Evolutionary conservation across 129 eudicot species (phyloP), one percentile per base, ranked within the genome.

Genomic region (Flaveria trinervia): DNA sequence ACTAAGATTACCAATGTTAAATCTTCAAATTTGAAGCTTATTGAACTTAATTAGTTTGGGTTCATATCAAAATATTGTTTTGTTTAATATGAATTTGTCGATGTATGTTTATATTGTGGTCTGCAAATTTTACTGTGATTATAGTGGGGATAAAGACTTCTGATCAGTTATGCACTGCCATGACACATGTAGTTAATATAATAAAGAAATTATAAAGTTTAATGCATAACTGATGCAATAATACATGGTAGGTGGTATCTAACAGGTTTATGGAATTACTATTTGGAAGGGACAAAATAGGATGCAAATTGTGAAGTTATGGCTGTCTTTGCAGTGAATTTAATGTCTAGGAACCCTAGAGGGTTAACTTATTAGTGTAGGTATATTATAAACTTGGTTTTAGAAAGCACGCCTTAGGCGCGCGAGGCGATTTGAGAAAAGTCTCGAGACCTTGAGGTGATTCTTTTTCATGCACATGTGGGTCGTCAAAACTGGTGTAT

Each of bases 271-370:
- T 13, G 79, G 30, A 64, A 28, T 76, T 67, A 39, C 52, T 50
- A 52, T 52, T 13, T 77, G 67, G 22, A 51, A 66, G 30, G 74
- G 59, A 77, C 67, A 77, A 66, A 22, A 41, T 39, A 50, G 44
- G 74, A 51, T 36, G 55, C 59, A 41, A 65, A 51, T 20, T 51
- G 67, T 52, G 62, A 43, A 77, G 22, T 18, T 67, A 65, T 65
- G 11, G 54, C 39, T n/a, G 10, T 74, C 79, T 45, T 10, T 41
- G 60, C 30, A 51, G 36, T 51, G 15, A 20, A 67, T 23, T 16
- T 76, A 65, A 28, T 22, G 66, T 65, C 73, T 75, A 1, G 50
- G 28, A 36, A 65, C 73, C 74, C 52, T 65, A 18, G 25, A 33
- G 6, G 43, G 26, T 67, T 28, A n/a, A 66, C 26, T 9, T 39